Evolutionary conservation across 116 monocot genomes (phyloP).

Genomic region (Iris pallida): DNA sequence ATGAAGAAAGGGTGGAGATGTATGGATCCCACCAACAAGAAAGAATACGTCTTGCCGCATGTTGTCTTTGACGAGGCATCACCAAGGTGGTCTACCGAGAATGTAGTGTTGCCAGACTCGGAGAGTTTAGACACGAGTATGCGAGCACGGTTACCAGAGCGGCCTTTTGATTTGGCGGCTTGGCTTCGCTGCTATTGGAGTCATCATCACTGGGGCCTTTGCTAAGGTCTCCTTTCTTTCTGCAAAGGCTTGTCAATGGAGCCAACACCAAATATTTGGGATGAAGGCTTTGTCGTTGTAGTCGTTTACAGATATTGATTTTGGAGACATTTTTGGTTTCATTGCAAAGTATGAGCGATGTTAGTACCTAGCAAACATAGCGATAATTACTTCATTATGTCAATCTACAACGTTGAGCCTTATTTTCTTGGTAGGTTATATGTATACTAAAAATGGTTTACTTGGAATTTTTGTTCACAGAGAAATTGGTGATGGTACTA

Average conservation of each 20-base stretch:
- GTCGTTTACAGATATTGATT: background rate
- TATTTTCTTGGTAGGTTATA: background rate
- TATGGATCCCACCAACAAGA: background rate
- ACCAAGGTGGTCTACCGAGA: constrained; percentile 6
- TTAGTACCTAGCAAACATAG: background rate
- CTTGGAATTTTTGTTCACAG: constrained; percentile 23
- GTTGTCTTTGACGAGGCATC: constrained; percentile 5
- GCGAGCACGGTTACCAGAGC: background rate
- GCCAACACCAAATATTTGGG: too few relatives aligned
- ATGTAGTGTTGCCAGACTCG: constrained; percentile 4
- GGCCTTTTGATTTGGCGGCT: too few relatives aligned
- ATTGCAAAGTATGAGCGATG: background rate
- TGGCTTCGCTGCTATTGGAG: too few relatives aligned
- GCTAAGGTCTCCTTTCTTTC: too few relatives aligned
- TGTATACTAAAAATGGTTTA: background rate
- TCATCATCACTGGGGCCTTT: too few relatives aligned
- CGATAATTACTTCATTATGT: background rate
- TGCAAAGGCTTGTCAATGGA: too few relatives aligned
- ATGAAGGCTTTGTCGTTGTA: background rate
- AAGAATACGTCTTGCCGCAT: background rate
- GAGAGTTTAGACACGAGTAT: background rate
- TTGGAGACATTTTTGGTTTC: background rate
- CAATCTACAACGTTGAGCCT: background rate
- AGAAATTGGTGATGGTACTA: constrained; percentile 82
- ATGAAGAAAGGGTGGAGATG: background rate